A percentile compares a stretch with the other conserved stretches of the same genome.
These are phyloP conservation scores for Penicillium fimorum DNA, from an alignment of 495 filamentous ascomycete genomes.

Conservation along the genomic window DNA sequence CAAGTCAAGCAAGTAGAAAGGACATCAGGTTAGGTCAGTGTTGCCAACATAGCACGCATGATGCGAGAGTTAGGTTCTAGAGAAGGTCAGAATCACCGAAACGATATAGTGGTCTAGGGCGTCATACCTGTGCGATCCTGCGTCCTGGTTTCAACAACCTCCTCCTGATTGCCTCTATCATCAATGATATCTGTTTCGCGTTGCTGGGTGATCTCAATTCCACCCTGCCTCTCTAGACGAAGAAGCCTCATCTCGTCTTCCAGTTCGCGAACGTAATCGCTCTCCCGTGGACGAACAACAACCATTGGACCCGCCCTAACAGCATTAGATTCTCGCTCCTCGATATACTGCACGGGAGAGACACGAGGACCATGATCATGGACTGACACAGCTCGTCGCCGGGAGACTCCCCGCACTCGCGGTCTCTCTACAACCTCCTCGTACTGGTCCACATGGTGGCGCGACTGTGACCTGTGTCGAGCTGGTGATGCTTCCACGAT, in stretches of 20 bases:
- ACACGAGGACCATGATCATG: conserved; percentile 38
- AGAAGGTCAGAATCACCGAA: conserved; percentile 26
- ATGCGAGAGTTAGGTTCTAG: conserved; percentile 59
- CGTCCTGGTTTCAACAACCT: conserved; percentile 61
- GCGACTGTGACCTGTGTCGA: conserved; percentile 26
- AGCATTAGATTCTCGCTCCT: conserved; percentile 46
- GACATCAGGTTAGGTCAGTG: conserved; percentile 56
- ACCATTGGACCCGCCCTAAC: conserved; percentile 55
- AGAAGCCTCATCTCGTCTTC: conserved; percentile 50
- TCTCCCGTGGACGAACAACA: conserved; percentile 49
- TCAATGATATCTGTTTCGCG: conserved; percentile 43
- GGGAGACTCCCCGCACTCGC: conserved; percentile 25
- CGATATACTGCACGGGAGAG: conserved; percentile 26
- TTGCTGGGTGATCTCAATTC: conserved; percentile 46
- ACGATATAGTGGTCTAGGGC: conserved; percentile 51
- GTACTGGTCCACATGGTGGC: conserved; percentile 24
- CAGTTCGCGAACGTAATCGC: conserved; percentile 57
- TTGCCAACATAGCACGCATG: conserved; percentile 73
- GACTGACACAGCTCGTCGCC: conserved; percentile 41
- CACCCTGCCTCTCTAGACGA: conserved; percentile 43
- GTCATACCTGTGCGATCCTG: conserved; percentile 87
- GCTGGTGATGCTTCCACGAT: conserved; percentile 35
- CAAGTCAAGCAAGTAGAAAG: conserved; percentile 1
- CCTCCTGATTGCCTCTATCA: conserved; percentile 49
- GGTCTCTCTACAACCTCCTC: conserved; percentile 26